These are phyloP conservation scores for Fusarium hostae DNA, from an alignment of 2,329 filamentous ascomycete genomes.

Conservation along the genomic window DNA sequence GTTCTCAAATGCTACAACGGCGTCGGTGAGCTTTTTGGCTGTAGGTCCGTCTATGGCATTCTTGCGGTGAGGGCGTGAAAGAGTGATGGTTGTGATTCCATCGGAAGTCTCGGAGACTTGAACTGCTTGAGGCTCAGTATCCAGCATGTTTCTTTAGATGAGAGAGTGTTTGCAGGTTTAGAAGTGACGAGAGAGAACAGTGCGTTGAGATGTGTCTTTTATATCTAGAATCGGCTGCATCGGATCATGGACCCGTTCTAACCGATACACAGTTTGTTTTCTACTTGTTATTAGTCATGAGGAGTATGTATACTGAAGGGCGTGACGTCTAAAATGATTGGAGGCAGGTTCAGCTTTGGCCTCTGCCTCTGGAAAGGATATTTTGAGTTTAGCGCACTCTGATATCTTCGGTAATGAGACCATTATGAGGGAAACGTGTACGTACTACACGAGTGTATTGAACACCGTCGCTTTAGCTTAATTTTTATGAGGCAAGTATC, in stretches of 20 bases:
- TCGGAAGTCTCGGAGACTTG: constrained; percentile 1
- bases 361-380: neutral
- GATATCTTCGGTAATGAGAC: neutral
- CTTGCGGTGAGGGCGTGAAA: constrained; percentile 6
- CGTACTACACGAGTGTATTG: no score
- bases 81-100: constrained; percentile 14
- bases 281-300: neutral
- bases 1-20: neutral
- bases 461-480: no score
- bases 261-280: rapidly evolving
- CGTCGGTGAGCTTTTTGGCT: constrained; percentile 8
- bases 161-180: neutral
- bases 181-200: neutral
- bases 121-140: neutral
- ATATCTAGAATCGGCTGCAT: neutral
- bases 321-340: neutral
- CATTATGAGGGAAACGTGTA: no score
- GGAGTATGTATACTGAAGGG: neutral
- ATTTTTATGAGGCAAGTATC: no score
- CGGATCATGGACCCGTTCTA: neutral
- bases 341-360: neutral
- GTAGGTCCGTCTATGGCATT: constrained; percentile 14
- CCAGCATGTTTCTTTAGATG: neutral
- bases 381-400: neutral
- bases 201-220: rapidly evolving